Base-by-base conservation (phyloP, 306 rosid genomes). In the Ochetophila trinervis region DNA sequence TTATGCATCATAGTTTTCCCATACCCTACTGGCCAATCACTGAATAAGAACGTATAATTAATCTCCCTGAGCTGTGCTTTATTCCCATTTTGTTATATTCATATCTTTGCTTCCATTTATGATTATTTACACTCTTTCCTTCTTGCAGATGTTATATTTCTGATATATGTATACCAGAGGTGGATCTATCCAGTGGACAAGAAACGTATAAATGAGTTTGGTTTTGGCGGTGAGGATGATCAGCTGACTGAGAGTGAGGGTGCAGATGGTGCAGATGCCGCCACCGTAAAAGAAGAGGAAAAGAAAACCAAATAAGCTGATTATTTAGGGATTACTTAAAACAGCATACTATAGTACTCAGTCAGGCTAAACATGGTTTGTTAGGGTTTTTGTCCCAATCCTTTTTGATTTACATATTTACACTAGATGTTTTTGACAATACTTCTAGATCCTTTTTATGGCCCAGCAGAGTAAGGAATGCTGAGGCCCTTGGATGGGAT, bases 131-230 rank as follows among this genome's bases (percentile, higher is more conserved):
- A 8, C 40, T 30, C 47, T 63, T 77, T 66, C 35, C 36, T 74
- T 59, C 15, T 54, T 68, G 91, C 97, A 93, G 99, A 93, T 84
- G n/a, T 93, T 61, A 93, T 93, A 76, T 93, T 93, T 58, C 78
- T 90, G 60, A 87, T 93, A 75, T 84, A 83, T 65, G 13, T 90
- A 60, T 93, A 93, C 71, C 99, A 93, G 73, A 86, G 86, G 76
- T 93, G 99, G 99, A 57, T 76, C 53, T 93, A 93, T 81, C 97
- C 97, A 4, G 99, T 93, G 48, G 99, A 93, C 83, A 90, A 73
- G 75, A 93, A 80, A 73, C 99, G 99, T 53, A 78, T 93, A 21
- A 93, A 93, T 42, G 99, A 93, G 65, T 93, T 86, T 62, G 99
- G 99, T 79, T 93, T 93, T 53, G 95, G 91, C 13, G 99, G 94